Evolutionary conservation across 768 basidiomycete species (phyloP), one percentile per base, ranked within the genome.

Genomic region (Gloeostereum incarnatum): DNA sequence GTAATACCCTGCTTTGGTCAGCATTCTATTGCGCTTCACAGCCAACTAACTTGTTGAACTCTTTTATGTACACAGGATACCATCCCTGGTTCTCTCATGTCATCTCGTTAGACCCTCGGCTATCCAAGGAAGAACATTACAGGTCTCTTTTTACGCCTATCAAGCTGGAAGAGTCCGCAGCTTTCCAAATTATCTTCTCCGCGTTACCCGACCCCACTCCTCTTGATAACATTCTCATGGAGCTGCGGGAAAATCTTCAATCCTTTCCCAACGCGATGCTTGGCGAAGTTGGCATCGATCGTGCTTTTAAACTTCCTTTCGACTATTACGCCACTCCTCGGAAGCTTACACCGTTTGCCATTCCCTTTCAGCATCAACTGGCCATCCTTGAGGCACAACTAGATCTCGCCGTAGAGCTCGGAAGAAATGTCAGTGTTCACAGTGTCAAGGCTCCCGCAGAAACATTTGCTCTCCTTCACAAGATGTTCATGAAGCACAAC

Each of bases 31-130:
- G 35, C 45, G 36, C 38, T 29, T 42, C 31, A 17, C 21, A 37
- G 19, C 26, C 7, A 14, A 17, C 29, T 13, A 13, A 13, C 29
- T 34, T 34, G 21, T 34, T 34, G 8, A 3, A 14, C 8, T 10
- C 19, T 11, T 13, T 20, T 3, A 4, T 40, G 21, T 25, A 6
- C 6, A n/a, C 49, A 91, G 88, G 93, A 31, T 80, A 90, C 51
- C 94, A 97, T 54, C 94, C 94, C 2, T 97, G 94, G 94, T 93
- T 87, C 59, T 71, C 81, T 2, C 78, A 96, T 56, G 69, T 69
- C 45, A 87, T 96, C 49, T 71, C 82, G 21, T 49, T 72, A 39
- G 54, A 48, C 34, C 50, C 57, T 10, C 46, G 31, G 6, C 42
- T 56, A 20, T 64, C 71, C 16, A 92, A 82, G 53, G 72, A 75